Percentiles rank a stretch among this genome's conserved stretches.
These are phyloP conservation scores for Penstemon barbatus DNA, from an alignment of 257 asterid species.

Conservation along the genomic window DNA sequence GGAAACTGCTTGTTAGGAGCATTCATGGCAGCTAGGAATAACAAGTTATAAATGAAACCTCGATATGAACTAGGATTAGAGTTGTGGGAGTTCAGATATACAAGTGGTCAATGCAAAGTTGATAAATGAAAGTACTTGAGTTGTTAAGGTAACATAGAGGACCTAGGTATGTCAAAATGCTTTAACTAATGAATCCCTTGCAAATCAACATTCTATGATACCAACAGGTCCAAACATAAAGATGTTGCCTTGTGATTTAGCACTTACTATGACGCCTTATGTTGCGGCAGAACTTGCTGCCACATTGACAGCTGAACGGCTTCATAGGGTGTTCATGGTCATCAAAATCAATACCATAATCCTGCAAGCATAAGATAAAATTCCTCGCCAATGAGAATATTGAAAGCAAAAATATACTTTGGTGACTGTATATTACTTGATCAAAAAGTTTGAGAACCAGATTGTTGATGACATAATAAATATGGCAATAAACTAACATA, in stretches of 20 bases:
- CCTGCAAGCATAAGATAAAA: conserved; percentile 51
- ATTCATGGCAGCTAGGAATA: not conserved
- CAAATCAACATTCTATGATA: conserved; percentile 12
- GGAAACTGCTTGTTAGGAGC: conserved; percentile 17
- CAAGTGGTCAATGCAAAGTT: not conserved
- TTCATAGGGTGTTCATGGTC: conserved; percentile 79
- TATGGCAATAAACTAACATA: not conserved
- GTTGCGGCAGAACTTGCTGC: conserved; percentile 85
- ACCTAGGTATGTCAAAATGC: not conserved
- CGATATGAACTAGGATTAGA: conserved; percentile 13
- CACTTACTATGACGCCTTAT: conserved; percentile 76
- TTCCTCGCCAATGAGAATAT: conserved; percentile 17
- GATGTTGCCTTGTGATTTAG: not conserved
- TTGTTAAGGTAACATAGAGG: conserved; percentile 10
- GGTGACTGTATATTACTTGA: not conserved
- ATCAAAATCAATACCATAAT: conserved; percentile 92
- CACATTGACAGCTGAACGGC: conserved; percentile 76
- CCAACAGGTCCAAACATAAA: not conserved
- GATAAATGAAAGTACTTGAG: not conserved
- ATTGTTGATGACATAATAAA: no score
- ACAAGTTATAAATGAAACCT: not conserved
- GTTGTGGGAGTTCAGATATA: conserved; percentile 12
- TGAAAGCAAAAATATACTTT: not conserved
- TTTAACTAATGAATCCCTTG: not conserved
- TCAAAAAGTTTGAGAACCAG: not conserved